These are phyloP conservation scores for Ceratobasidium sp. DNA, from an alignment of 1,284 basidiomycete genomes.

Conservation along the genomic window DNA sequence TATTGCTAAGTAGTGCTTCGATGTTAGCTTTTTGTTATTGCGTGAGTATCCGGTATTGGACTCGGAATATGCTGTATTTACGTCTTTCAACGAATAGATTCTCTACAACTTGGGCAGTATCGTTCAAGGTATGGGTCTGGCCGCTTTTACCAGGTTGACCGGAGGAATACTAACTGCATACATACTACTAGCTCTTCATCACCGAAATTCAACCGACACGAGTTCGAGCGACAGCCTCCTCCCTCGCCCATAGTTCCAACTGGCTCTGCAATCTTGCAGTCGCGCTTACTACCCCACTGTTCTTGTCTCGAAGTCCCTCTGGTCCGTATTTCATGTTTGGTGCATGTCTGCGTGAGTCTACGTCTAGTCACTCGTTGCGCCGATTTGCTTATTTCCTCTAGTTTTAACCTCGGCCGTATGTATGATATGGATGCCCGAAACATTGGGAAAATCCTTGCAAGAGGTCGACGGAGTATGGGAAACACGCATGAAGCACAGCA, in stretches of 20 bases:
- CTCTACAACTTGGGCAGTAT: slow-evolving; percentile 53
- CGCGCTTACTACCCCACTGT: slow-evolving; percentile 57
- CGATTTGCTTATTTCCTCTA: slow-evolving; percentile 36
- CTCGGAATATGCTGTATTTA: slow-evolving; percentile 46
- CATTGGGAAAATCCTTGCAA: slow-evolving; percentile 55
- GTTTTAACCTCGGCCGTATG: slow-evolving; percentile 53
- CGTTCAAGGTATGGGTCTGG: slow-evolving; percentile 38
- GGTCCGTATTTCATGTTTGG: slow-evolving; percentile 61
- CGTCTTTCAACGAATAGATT: slow-evolving; percentile 48
- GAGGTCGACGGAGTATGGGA: slow-evolving; percentile 53
- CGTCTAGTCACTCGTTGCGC: background rate
- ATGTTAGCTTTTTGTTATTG: slow-evolving; percentile 35
- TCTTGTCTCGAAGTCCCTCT: slow-evolving; percentile 54
- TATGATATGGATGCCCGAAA: slow-evolving; percentile 56
- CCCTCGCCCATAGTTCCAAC: slow-evolving; percentile 53
- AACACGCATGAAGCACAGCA: slow-evolving; percentile 32
- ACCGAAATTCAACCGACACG: slow-evolving; percentile 55
- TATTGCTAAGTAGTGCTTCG: background rate
- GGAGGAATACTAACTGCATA: background rate
- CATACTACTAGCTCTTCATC: slow-evolving; percentile 47
- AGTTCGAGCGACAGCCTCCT: slow-evolving; percentile 51
- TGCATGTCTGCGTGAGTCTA: slow-evolving; percentile 43
- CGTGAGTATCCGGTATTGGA: background rate
- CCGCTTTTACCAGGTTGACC: background rate
- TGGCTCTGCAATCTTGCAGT: slow-evolving; percentile 58